A percentile compares a stretch with the other conserved stretches of the same genome.
Conservation (phyloP, 345 rosid genomes). For the Cardamine occulta region DNA sequence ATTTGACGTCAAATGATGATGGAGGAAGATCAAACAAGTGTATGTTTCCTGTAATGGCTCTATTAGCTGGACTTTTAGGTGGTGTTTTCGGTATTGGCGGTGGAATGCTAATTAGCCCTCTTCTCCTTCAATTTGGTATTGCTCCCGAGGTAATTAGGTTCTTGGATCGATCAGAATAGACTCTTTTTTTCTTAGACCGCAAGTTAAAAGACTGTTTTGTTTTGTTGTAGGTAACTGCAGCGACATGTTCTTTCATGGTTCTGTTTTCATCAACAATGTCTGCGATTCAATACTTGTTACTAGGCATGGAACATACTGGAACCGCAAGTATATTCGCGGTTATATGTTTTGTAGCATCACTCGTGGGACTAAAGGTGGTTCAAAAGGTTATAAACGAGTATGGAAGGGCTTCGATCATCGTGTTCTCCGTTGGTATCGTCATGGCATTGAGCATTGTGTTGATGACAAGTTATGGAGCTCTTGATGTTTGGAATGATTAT, state of each 20-base stretch:
- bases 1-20: conserved; percentile 30
- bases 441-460: conserved; percentile 80
- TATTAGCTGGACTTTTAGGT: conserved; percentile 77
- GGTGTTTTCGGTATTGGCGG: conserved; percentile 95
- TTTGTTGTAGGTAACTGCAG: conserved; percentile 70
- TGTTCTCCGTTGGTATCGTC: conserved; percentile 75
- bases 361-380: conserved; percentile 69
- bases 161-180: background rate
- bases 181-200: background rate
- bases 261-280: conserved; percentile 49
- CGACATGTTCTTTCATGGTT: conserved; percentile 52
- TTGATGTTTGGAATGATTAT: conserved; percentile 67
- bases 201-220: background rate
- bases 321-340: conserved; percentile 57
- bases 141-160: conserved; percentile 64
- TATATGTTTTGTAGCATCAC: conserved; percentile 69
- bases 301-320: conserved; percentile 68
- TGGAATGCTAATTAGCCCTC: conserved; percentile 89
- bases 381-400: conserved; percentile 57
- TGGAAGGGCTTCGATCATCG: conserved; percentile 85
- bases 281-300: conserved; percentile 56
- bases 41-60: conserved; percentile 71
- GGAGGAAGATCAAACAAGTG: conserved; percentile 45
- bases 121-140: conserved; percentile 81
- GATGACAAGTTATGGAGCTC: conserved; percentile 73